Conservation (phyloP, 345 rosid genomes). For the Kernera saxatilis region DNA sequence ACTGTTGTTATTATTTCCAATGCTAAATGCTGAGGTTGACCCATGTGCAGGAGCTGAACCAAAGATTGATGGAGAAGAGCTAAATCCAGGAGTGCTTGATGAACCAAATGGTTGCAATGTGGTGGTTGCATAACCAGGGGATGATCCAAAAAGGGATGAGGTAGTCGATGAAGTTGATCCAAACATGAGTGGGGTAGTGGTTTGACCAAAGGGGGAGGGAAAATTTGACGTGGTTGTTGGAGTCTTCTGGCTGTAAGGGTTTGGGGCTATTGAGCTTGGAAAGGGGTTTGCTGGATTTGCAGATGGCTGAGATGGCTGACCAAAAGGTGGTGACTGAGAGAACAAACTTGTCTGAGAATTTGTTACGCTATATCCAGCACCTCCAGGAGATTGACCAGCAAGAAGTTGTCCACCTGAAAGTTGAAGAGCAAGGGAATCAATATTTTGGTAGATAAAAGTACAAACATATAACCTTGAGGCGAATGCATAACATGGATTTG, state of each 20-base stretch:
- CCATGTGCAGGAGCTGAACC: slow-evolving; percentile 39
- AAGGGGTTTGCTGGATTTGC: slow-evolving; percentile 51
- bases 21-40: slow-evolving; percentile 39
- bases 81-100: slow-evolving; percentile 42
- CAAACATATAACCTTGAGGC: neutral
- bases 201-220: slow-evolving; percentile 31
- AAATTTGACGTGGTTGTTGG: slow-evolving; percentile 35
- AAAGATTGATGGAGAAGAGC: slow-evolving; percentile 52
- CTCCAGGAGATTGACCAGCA: slow-evolving; percentile 54
- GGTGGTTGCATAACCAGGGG: slow-evolving; percentile 44
- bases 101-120: slow-evolving; percentile 45
- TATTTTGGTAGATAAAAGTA: neutral
- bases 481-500: neutral
- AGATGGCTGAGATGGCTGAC: slow-evolving; percentile 55
- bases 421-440: slow-evolving; percentile 6
- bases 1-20: slow-evolving; percentile 37
- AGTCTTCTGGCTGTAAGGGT: slow-evolving; percentile 48
- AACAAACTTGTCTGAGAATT: slow-evolving; percentile 48
- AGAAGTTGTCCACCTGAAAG: slow-evolving; percentile 70
- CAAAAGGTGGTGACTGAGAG: slow-evolving; percentile 42
- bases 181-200: slow-evolving; percentile 43
- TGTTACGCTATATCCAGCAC: slow-evolving; percentile 41
- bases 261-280: slow-evolving; percentile 38
- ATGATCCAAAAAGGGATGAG: slow-evolving; percentile 39
- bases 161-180: slow-evolving; percentile 42